Base-by-base conservation (phyloP, 2,329 filamentous ascomycete species). In the Scytalidium sp. region DNA sequence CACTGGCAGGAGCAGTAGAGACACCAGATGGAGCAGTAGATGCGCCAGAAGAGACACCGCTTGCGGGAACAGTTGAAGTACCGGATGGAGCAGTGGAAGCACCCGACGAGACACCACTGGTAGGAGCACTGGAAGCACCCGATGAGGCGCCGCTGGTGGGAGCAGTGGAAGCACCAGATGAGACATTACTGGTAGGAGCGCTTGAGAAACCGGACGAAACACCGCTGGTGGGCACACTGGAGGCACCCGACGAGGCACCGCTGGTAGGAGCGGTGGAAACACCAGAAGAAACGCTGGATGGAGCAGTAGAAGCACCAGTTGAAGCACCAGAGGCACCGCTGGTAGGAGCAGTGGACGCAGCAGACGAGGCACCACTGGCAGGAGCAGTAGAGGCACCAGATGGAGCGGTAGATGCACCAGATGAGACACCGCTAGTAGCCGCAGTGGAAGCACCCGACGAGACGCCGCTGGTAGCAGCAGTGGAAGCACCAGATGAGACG, bases 101-200 rank as follows among this genome's bases (percentile, higher is more conserved):
- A 7, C 25, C 25, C 7, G 25, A 29, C 25, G 25, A 29, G 13
- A 29, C 7, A 29, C 7, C 25, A 29, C 25, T 29, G 13, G 25
- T 8, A 7, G 25, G 13, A 13, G 25, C 13, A 13, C 8, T 8
- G 13, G 25, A 29, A 8, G 25, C 25, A 13, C 25, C 25, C 13
- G 25, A 29, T 8, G 25, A 29, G 25, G 25, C 62, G 8, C 66
- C 67, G 5, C 64, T 60, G 22, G 66, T 62, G 51, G 76, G 73
- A 21, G 67, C 71, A 32, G 63, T 72, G 60, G 13, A 19, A 40
- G 15, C 44, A 45, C 43, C 17, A 41, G 22, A 19, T 19, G 21
- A 40, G 22, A 19, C n/a, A n/a, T n/a, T n/a, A n/a, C n/a, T n/a
- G n/a, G n/a, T n/a, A n/a, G n/a, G n/a, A n/a, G n/a, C n/a, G n/a